Conservation (phyloP, 108 stramenopile species). For the Skeletonema grethae region DNA sequence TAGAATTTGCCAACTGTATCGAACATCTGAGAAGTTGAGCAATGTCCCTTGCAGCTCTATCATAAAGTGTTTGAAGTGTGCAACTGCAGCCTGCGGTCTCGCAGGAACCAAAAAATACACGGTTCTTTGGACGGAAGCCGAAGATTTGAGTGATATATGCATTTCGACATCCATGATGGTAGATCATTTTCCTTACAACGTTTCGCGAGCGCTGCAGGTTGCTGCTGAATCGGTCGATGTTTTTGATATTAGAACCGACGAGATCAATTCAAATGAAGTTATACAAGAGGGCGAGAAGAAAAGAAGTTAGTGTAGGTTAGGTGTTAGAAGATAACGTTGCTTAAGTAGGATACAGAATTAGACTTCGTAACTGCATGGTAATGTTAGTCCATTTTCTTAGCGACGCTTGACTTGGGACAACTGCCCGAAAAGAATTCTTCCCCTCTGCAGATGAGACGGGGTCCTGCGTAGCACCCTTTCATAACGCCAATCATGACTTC, state of each 20-base stretch:
- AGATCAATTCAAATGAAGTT: background rate
- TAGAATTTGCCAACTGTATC: constrained; percentile 71
- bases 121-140: constrained; percentile 29
- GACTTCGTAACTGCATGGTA: background rate
- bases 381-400: background rate
- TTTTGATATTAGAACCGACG: background rate
- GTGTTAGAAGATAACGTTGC: background rate
- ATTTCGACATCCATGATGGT: constrained; percentile 38
- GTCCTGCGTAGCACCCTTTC: constrained; percentile 75
- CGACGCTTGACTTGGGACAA: background rate
- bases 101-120: constrained; percentile 31
- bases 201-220: constrained; percentile 32
- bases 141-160: constrained; percentile 31
- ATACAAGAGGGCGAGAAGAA: background rate
- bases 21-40: constrained; percentile 61
- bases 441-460: constrained; percentile 55
- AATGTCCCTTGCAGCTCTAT: constrained; percentile 35
- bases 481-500: constrained; percentile 80
- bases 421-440: constrained; percentile 70
- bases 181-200: constrained; percentile 43
- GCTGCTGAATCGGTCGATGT: constrained; percentile 34
- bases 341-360: background rate
- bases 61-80: constrained; percentile 9
- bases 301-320: background rate
- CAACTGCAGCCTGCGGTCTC: background rate